Percentiles rank a stretch among this genome's conserved stretches.
Evolutionary conservation across 192 early-diverging fungal species (phyloP).

Genomic region (Umbelopsis vinacea): DNA sequence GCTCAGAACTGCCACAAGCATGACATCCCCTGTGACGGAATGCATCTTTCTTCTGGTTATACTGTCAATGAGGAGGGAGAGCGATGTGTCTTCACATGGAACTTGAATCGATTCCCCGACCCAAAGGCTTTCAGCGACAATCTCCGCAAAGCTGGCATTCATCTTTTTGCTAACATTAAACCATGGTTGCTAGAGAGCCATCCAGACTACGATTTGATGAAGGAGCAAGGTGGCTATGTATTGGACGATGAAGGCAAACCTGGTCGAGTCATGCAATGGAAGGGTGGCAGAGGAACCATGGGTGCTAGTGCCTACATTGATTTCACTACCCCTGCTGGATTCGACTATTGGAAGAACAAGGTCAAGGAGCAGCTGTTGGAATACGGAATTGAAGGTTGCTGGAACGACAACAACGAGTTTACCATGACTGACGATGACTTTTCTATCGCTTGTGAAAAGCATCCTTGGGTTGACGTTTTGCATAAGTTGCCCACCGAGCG

Average conservation of each 20-base stretch:
- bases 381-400: constrained; percentile 54
- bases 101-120: constrained; percentile 54
- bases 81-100: constrained; percentile 69
- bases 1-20: constrained; percentile 42
- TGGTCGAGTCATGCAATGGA: constrained; percentile 54
- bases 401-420: constrained; percentile 67
- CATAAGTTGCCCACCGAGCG: constrained; percentile 5
- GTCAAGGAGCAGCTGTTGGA: constrained; percentile 49
- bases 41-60: constrained; percentile 66
- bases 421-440: constrained; percentile 41
- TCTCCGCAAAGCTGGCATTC: constrained; percentile 49
- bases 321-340: constrained; percentile 51
- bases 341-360: constrained; percentile 56
- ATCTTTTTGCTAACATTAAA: constrained; percentile 62
- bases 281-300: constrained; percentile 49
- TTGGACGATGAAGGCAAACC: constrained; percentile 31
- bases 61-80: constrained; percentile 48
- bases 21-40: constrained; percentile 61
- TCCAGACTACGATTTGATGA: constrained; percentile 52
- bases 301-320: constrained; percentile 59
- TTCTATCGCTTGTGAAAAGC: constrained; percentile 46
- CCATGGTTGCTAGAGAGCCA: constrained; percentile 61
- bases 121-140: constrained; percentile 44
- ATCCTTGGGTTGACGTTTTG: constrained; percentile 27
- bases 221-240: constrained; percentile 47